Evolutionary conservation across 805 yeast genomes (phyloP).

Genomic region (Candida khao-thaluensis): DNA sequence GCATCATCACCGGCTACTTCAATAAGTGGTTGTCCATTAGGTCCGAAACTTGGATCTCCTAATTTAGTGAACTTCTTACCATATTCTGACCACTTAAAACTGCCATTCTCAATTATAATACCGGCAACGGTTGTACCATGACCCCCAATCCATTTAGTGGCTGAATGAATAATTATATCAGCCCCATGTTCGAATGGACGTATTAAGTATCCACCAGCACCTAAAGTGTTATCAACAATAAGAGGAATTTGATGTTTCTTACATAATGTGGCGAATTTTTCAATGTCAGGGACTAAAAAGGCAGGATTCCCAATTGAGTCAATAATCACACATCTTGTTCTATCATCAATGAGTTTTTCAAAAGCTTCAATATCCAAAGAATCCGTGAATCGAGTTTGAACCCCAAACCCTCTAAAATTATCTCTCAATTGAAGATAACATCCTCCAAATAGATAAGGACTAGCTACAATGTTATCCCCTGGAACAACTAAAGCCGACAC

Average conservation of each 20-base stretch:
- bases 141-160: constrained; percentile 86
- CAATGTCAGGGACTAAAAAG: constrained; percentile 88
- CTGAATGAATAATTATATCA: constrained; percentile 82
- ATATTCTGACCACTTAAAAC: constrained; percentile 60
- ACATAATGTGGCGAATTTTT: constrained; percentile 59
- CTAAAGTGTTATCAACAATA: constrained; percentile 88
- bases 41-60: constrained; percentile 88
- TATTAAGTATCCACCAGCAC: constrained; percentile 83
- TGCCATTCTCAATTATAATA: constrained; percentile 79
- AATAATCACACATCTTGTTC: constrained; percentile 83
- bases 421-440: constrained; percentile 92
- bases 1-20: constrained; percentile 78
- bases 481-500: constrained; percentile 76
- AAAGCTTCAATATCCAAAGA: constrained; percentile 69
- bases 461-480: constrained; percentile 87
- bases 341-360: constrained; percentile 50
- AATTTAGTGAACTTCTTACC: constrained; percentile 66
- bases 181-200: constrained; percentile 82
- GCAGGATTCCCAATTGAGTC: constrained; percentile 92
- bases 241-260: constrained; percentile 52
- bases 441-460: constrained; percentile 89
- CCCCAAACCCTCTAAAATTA: constrained; percentile 83
- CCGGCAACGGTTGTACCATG: constrained; percentile 90
- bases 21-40: constrained; percentile 86
- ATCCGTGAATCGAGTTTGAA: constrained; percentile 77